Evolutionary conservation across 2,329 filamentous ascomycete species (phyloP).

Genomic region (Ophiosphaerella korrae): DNA sequence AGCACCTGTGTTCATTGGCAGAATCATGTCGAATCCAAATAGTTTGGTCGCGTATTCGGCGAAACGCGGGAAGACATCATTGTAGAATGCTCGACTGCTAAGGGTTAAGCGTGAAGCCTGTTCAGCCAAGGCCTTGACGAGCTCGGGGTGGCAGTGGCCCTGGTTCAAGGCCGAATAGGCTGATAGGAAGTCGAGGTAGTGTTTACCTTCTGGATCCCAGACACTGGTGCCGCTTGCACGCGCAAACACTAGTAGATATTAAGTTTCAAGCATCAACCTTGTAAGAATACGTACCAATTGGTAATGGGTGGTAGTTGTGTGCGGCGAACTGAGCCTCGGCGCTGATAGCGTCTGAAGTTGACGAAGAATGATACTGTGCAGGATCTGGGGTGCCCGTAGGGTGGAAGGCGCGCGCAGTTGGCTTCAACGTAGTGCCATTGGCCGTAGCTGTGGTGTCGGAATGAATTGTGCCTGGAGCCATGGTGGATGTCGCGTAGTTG

Average conservation of each 20-base stretch:
- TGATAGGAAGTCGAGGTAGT: constrained; percentile 97
- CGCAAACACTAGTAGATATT: constrained; percentile 63
- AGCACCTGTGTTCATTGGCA: constrained; percentile 97
- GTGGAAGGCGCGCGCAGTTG: constrained; percentile 46
- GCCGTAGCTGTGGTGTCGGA: constrained; percentile 25
- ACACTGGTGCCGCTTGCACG: constrained; percentile 83
- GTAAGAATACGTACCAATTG: constrained; percentile 63
- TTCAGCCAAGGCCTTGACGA: constrained; percentile 86
- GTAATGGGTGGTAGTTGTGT: constrained; percentile 98
- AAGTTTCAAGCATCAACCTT: constrained; percentile 1
- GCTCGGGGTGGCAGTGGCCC: constrained; percentile 95
- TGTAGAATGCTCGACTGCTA: constrained; percentile 95
- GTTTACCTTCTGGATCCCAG: constrained; percentile 90
- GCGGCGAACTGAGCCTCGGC: constrained; percentile 84
- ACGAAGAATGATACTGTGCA: constrained; percentile 71
- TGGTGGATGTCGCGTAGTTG: constrained; percentile 24
- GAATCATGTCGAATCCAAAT: constrained; percentile 96
- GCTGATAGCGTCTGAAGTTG: constrained; percentile 78
- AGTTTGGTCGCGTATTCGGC: constrained; percentile 87
- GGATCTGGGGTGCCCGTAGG: constrained; percentile 46
- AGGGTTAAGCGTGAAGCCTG: constrained; percentile 89
- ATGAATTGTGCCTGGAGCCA: constrained; percentile 44
- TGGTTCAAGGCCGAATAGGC: constrained; percentile 98
- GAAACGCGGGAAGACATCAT: constrained; percentile 96
- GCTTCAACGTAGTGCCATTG: constrained; percentile 41